These are phyloP conservation scores for Pelargonium myrrhifolium DNA, from an alignment of 441 rosid species.

Conservation along the genomic window DNA sequence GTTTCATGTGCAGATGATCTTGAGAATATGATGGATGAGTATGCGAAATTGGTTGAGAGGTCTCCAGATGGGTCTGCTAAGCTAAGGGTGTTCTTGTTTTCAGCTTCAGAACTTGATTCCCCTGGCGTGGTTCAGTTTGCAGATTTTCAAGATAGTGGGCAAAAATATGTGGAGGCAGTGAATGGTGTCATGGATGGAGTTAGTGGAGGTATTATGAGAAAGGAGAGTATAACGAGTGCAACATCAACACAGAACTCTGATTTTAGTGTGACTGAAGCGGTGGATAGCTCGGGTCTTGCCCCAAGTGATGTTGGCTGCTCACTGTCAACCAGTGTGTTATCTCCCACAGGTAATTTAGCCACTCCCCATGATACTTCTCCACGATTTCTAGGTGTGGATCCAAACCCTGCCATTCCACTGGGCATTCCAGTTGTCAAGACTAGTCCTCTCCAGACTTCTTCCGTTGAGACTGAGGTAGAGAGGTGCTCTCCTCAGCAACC, in stretches of 20 bases:
- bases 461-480: conserved; percentile 31
- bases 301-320: conserved; percentile 33
- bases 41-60: conserved; percentile 55
- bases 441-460: conserved; percentile 26
- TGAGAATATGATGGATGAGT: conserved; percentile 78
- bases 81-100: conserved; percentile 60
- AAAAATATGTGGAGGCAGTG: conserved; percentile 60
- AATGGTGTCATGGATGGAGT: conserved; percentile 37
- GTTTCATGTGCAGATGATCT: conserved; percentile 75
- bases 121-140: conserved; percentile 41
- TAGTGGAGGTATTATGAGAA: conserved; percentile 33
- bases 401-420: conserved; percentile 23
- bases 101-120: conserved; percentile 40
- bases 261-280: conserved; percentile 41
- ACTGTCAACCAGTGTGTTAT: conserved; percentile 26
- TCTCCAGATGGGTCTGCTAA: conserved; percentile 60
- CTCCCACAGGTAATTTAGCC: conserved; percentile 29
- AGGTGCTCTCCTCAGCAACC: conserved; percentile 23
- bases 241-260: conserved; percentile 68
- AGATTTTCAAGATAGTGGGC: conserved; percentile 41
- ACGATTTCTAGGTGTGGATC: conserved; percentile 25
- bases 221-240: conserved; percentile 57
- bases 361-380: conserved; percentile 30
- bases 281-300: conserved; percentile 31
- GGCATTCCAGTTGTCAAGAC: conserved; percentile 33